A percentile compares a stretch with the other conserved stretches of the same genome.
Conservation (phyloP, 345 rosid species). For the Dimocarpus longan region DNA sequence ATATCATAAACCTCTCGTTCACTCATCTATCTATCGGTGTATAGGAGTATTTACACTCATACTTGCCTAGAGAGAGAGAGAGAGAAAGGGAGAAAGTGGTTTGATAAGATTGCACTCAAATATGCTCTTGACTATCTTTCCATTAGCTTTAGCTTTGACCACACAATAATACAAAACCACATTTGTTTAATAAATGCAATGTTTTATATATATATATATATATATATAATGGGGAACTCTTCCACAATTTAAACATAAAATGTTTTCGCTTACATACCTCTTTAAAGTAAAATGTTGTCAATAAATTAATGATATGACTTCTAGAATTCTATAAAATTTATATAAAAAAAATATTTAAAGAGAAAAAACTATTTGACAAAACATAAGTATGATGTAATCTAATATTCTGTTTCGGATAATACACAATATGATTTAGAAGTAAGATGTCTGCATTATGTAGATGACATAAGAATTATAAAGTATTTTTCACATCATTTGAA, state of each 20-base stretch:
- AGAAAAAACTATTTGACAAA: too few species aligned
- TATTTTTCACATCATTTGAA: not conserved
- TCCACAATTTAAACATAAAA: not conserved
- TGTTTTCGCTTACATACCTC: not conserved
- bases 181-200: constrained; percentile 4
- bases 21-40: not conserved
- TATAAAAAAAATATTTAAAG: too few species aligned
- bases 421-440: too few species aligned
- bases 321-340: too few species aligned
- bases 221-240: not conserved
- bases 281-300: too few species aligned
- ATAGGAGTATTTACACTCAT: constrained; percentile 2
- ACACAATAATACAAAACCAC: constrained; percentile 14
- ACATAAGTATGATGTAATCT: too few species aligned
- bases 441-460: too few species aligned
- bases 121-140: constrained; percentile 50
- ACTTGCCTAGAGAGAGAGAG: constrained; percentile 12
- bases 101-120: constrained; percentile 53
- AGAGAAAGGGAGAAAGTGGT: constrained; percentile 7
- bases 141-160: constrained; percentile 42
- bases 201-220: not conserved
- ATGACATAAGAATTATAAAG: too few species aligned
- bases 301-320: too few species aligned
- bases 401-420: too few species aligned
- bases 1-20: constrained; percentile 8